phyloP scores from a whole-genome alignment of 2,329 filamentous ascomycete species.

The Colletotrichum lupini region DNA sequence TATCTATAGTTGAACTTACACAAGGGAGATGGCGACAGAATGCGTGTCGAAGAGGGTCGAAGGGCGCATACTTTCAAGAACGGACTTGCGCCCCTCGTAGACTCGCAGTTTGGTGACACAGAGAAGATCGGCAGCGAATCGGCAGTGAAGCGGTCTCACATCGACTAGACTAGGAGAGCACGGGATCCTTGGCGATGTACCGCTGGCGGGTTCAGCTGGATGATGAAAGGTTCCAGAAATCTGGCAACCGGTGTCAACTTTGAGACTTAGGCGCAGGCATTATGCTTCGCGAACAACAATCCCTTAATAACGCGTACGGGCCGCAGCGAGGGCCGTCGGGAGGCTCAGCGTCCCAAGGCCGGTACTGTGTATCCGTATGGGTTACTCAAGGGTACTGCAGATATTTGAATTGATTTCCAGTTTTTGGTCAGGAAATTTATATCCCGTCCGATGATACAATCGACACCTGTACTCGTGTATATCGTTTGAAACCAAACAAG shows the following conservation, averaged over 20 bases:
- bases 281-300: constrained; percentile 1
- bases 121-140: constrained; percentile 1
- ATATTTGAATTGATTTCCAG: neutral
- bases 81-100: neutral
- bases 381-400: neutral
- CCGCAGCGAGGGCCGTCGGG: neutral
- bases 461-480: neutral
- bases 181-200: constrained; percentile 8
- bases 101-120: neutral
- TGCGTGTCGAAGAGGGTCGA: neutral
- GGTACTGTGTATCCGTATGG: neutral
- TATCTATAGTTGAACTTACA: neutral
- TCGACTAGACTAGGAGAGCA: neutral
- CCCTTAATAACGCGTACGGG: constrained; percentile 13
- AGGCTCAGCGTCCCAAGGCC: neutral
- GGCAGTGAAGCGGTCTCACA: constrained; percentile 4
- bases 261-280: constrained; percentile 10
- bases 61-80: neutral
- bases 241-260: neutral
- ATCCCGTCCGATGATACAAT: neutral
- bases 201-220: neutral
- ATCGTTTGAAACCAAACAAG: constrained; percentile 6
- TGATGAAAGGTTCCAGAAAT: constrained; percentile 5
- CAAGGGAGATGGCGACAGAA: neutral
- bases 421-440: no score